Percentiles rank a stretch among this genome's conserved stretches.
Conservation (phyloP, 441 rosid genomes). For the Eruca vesicaria region DNA sequence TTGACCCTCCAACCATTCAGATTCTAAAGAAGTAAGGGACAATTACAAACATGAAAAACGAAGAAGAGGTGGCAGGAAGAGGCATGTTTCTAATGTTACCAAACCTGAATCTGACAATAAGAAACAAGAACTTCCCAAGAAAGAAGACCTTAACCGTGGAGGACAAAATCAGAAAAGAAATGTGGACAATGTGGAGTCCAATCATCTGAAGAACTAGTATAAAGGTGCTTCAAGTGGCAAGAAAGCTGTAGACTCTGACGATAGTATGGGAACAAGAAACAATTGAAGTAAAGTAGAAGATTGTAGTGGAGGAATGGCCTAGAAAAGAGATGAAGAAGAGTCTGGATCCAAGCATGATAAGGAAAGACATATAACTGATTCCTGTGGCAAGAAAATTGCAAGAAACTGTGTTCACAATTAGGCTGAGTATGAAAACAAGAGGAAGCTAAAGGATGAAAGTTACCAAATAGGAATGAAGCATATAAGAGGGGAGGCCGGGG, state of each 20-base stretch:
- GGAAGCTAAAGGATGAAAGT: conserved; percentile 32
- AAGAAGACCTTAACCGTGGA: conserved; percentile 42
- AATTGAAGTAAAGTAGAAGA: conserved; percentile 31
- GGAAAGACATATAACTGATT: conserved; percentile 26
- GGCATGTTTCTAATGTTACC: conserved; percentile 43
- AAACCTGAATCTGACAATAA: conserved; percentile 31
- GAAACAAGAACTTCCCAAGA: conserved; percentile 19
- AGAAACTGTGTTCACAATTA: conserved; percentile 34
- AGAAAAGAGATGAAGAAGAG: conserved; percentile 17
- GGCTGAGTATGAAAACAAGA: conserved; percentile 29
- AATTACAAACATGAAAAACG: neutral
- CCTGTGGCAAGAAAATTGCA: conserved; percentile 42
- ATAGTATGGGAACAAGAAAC: conserved; percentile 20
- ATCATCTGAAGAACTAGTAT: conserved; percentile 26
- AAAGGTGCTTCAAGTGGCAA: conserved; percentile 38
- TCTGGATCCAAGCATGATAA: conserved; percentile 15
- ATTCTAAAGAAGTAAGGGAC: conserved; percentile 21
- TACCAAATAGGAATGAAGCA: conserved; percentile 34
- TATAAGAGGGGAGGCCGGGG: conserved; percentile 35
- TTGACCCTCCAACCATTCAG: conserved; percentile 40
- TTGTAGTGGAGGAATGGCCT: conserved; percentile 31
- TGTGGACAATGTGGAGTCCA: conserved; percentile 21
- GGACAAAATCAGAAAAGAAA: conserved; percentile 27
- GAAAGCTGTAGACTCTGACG: conserved; percentile 32
- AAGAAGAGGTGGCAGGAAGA: conserved; percentile 19